Conservation (phyloP, 805 yeast genomes). For the Teunomyces funiuensis region DNA sequence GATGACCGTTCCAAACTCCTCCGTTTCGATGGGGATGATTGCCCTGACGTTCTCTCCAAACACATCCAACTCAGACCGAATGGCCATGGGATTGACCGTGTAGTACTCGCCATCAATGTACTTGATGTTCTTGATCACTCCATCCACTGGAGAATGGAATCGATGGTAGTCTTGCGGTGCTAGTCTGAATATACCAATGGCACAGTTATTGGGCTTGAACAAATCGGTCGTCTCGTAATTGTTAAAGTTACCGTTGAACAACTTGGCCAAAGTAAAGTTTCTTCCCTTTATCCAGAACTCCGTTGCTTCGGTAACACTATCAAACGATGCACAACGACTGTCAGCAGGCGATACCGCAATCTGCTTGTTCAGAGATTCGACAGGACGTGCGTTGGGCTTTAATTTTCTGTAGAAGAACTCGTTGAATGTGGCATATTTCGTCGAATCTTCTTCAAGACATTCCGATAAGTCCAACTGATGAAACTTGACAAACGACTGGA, state of each 20-base stretch:
- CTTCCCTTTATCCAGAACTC: conserved; percentile 88
- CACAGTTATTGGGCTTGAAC: conserved; percentile 43
- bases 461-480: conserved; percentile 78
- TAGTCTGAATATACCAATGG: conserved; percentile 77
- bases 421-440: conserved; percentile 68
- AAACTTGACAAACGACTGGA: conserved; percentile 75
- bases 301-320: conserved; percentile 59
- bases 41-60: conserved; percentile 89
- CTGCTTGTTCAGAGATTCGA: conserved; percentile 55
- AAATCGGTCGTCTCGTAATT: conserved; percentile 40
- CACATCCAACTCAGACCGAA: conserved; percentile 83
- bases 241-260: conserved; percentile 50
- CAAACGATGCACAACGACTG: conserved; percentile 75
- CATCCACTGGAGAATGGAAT: conserved; percentile 86
- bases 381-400: conserved; percentile 66
- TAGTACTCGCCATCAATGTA: conserved; percentile 87
- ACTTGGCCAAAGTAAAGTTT: conserved; percentile 63
- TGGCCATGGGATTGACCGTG: conserved; percentile 97
- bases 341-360: conserved; percentile 82
- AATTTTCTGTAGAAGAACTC: conserved; percentile 84
- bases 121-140: conserved; percentile 62
- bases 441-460: conserved; percentile 50
- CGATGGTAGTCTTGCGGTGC: conserved; percentile 98
- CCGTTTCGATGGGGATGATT: conserved; percentile 72
- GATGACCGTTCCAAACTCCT: conserved; percentile 73